phyloP scores from a whole-genome alignment of 495 filamentous ascomycete genomes.

The Cenococcum geophilum region DNA sequence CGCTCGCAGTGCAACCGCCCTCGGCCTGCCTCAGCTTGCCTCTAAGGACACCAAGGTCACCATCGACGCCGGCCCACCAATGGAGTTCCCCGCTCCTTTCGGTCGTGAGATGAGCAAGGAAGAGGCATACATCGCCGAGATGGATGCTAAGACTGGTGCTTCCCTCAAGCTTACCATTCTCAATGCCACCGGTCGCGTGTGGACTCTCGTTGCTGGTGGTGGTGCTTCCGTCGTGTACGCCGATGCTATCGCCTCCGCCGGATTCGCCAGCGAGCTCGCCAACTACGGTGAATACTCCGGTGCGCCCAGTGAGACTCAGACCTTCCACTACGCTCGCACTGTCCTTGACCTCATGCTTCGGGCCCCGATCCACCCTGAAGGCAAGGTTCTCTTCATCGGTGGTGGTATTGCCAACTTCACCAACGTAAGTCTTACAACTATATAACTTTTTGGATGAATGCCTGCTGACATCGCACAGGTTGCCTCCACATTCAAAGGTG shows the following conservation, averaged over 20 bases:
- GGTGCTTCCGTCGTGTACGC: conserved; percentile 99
- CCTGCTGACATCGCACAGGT: conserved; percentile 47
- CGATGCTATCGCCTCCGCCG: conserved; percentile 94
- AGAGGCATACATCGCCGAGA: conserved; percentile 96
- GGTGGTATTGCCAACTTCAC: conserved; percentile 99
- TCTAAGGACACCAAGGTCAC: conserved; percentile 66
- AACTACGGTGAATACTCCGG: conserved; percentile 99
- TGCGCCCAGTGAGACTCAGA: conserved; percentile 95
- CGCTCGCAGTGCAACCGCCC: conserved; percentile 77
- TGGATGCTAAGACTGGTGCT: conserved; percentile 98
- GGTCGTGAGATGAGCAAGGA: conserved; percentile 97
- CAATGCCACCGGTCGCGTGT: conserved; percentile 84
- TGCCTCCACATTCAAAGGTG: conserved; percentile 98
- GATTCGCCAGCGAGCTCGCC: conserved; percentile 91
- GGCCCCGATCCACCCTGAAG: conserved; percentile 73
- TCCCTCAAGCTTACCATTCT: conserved; percentile 97
- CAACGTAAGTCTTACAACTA: conserved; percentile 46
- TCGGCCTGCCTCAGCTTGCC: conserved; percentile 61
- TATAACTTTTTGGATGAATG: not conserved
- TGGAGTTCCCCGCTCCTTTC: conserved; percentile 98
- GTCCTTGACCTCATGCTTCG: conserved; percentile 98
- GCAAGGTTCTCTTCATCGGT: conserved; percentile 98
- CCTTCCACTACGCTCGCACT: conserved; percentile 94
- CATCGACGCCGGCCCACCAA: conserved; percentile 94
- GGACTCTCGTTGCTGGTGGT: conserved; percentile 98